phyloP scores from a whole-genome alignment of 2,329 filamentous ascomycete genomes.

The Epichloe bromicola region DNA sequence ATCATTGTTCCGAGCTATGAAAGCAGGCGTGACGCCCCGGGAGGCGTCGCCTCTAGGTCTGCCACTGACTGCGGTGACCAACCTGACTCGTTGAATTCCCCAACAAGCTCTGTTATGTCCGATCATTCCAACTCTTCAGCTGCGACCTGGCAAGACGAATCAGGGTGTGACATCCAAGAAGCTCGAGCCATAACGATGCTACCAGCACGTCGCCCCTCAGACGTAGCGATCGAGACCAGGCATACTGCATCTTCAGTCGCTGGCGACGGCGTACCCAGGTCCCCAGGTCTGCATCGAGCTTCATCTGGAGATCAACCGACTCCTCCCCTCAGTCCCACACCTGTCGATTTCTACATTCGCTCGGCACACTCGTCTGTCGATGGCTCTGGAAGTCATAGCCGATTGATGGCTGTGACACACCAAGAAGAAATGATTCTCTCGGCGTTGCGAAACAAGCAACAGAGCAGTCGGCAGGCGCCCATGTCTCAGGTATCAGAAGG shows the following conservation, averaged over 20 bases:
- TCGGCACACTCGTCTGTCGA: constrained; percentile 25
- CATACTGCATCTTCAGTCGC: background rate
- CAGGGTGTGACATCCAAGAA: constrained; percentile 24
- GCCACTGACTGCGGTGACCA: constrained; percentile 14
- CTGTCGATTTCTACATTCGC: constrained; percentile 35
- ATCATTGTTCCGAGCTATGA: constrained; percentile 25
- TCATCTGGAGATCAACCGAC: constrained; percentile 29
- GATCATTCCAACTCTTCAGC: constrained; percentile 24
- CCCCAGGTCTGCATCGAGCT: constrained; percentile 2
- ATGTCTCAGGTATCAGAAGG: constrained; percentile 29
- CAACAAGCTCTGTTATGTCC: constrained; percentile 22
- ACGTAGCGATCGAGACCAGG: constrained; percentile 8
- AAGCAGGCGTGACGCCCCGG: constrained; percentile 4
- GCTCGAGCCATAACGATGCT: constrained; percentile 26
- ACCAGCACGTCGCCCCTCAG: constrained; percentile 15
- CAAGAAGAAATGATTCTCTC: constrained; percentile 47
- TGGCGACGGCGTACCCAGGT: background rate
- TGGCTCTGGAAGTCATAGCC: constrained; percentile 18
- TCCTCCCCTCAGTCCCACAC: constrained; percentile 38
- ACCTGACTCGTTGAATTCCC: constrained; percentile 12
- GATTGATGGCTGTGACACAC: constrained; percentile 44
- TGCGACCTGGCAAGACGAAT: constrained; percentile 18
- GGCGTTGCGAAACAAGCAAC: constrained; percentile 42
- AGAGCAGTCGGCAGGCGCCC: constrained; percentile 38
- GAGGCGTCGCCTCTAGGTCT: constrained; percentile 10